Percentiles rank a stretch among this genome's conserved stretches.
phyloP scores from a whole-genome alignment of 2,329 filamentous ascomycete species.

The Aspergillus thermomutatus region DNA sequence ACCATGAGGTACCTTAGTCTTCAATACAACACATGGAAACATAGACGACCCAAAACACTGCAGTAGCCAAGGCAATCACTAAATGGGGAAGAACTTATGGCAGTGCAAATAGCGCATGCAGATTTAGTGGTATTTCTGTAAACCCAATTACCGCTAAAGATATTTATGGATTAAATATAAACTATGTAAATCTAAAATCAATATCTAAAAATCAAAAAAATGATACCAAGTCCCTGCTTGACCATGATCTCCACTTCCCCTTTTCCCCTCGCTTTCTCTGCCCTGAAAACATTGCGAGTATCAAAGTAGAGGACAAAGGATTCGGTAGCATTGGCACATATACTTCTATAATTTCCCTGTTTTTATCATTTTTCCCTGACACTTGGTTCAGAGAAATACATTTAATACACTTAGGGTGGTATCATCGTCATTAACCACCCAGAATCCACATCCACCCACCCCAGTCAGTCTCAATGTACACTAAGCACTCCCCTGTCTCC shows the following conservation, averaged over 20 bases:
- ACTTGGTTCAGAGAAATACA: constrained; percentile 1
- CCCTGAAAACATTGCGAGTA: background rate
- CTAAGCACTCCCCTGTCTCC: constrained; percentile 13
- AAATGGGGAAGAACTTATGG: background rate
- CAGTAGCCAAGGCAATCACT: too few species aligned
- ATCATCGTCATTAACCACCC: constrained; percentile 15
- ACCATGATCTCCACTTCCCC: background rate
- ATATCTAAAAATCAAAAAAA: background rate
- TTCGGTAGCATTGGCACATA: too few species aligned
- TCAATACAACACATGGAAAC: too few species aligned
- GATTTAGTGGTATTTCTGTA: background rate
- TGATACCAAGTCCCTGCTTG: background rate
- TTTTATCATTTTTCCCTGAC: background rate
- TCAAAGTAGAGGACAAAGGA: background rate
- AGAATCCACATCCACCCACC: constrained; percentile 11
- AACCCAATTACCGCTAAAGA: background rate
- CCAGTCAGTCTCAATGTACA: constrained; percentile 16
- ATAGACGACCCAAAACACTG: too few species aligned
- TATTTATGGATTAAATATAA: background rate
- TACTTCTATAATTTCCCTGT: background rate
- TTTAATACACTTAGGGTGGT: constrained; percentile 10
- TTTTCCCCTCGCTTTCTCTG: background rate
- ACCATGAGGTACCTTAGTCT: background rate
- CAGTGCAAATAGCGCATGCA: background rate
- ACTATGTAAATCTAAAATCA: background rate